Base-by-base conservation (phyloP, 1,284 basidiomycete genomes). In the Trametes hirsuta region DNA sequence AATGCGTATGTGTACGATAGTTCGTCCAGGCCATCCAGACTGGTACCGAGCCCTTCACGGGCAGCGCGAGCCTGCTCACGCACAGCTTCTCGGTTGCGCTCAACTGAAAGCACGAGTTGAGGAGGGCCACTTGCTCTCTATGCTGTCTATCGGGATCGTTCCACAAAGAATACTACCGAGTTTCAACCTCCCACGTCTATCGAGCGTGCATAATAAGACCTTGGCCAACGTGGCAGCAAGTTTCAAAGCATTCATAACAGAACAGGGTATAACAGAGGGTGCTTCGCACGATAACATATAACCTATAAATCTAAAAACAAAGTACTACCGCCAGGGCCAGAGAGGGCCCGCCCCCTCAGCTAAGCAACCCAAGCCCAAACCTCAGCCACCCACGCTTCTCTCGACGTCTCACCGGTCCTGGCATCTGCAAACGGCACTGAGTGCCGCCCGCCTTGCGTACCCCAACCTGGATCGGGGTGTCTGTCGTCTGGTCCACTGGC, bases 41-140 rank as follows among this genome's bases (percentile, higher is more conserved):
- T 83, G 47, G 84, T 83, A 36, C 93, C 86, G 72, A 93, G 79
- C 58, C 91, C 84, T 63, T 93, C 87, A 64, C 88, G 84, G 49
- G 87, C 80, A 66, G 60, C 44, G 72, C 72, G 34, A 66, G 56
- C 49, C 66, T 74, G 58, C 44, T 69, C 40, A 72, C 63, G 35
- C 36, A 63, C 52, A 67, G 59, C 64, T 74, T 65, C 68, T 71
- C 63, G 57, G 71, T 72, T 10, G 55, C 64, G 0, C 44, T 65
- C 47, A 61, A 63, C 56, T 30, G 30, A 30, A 30, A 30, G 30
- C 30, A 30, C 30, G 30, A 30, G 30, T 30, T 8, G 30, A 30
- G 30, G 30, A 30, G 30, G 30, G 30, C 30, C 30, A 30, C 8
- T 5, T 5, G 4, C 30, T 30, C 4, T 30, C 30, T 30, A 30